Evolutionary conservation across 2,329 filamentous ascomycete genomes (phyloP), one percentile per base, ranked within the genome.

Genomic region (Intubia oerlemansii): DNA sequence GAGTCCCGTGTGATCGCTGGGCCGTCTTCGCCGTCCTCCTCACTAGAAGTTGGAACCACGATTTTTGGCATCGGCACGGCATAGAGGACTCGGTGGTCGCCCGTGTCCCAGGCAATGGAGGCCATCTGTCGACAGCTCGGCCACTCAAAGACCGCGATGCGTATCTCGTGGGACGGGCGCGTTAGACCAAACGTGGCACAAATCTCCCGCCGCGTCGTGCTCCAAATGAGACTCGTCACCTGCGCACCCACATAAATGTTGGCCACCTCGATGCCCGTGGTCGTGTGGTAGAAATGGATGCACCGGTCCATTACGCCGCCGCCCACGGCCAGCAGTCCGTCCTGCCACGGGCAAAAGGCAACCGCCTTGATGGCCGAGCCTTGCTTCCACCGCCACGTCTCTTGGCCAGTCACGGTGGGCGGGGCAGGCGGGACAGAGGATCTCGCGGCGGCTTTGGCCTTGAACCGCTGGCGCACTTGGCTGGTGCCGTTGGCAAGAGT

Each of bases 81-180:
- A 8, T 8, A 8, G 8, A 21, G n/a, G 19, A n/a, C 19, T n/a
- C 19, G 19, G n/a, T 21, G n/a, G 8, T 21, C 81, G 63, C 72
- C 67, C 28, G n/a, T n/a, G n/a, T 69, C 71, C 85, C 70, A 95
- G 1, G 82, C 78, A 32, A 95, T 76, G 11, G 76, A 73, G 9
- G 80, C 76, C 2, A 93, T 66, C 44, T 88, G 79, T 38, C 69
- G 67, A 49, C 88, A 95, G 31, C 78, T 75, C 0, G 88, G 88
- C 88, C 88, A 95, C 25, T 76, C 75, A 50, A 93, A 98, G 7
- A 95, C 74, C 2, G 82, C 88, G 38, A 98, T 79, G 13, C 88
- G 72, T 41, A 76, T 79, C 0, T 77, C 69, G 43, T 98, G 88
- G 24, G 91, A 79, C 1, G 85, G 82, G 39, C 91, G 75, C 4